Evolutionary conservation across 148 eudicot species (phyloP), one percentile per base, ranked within the genome.

Genomic region (Chenopodium album): DNA sequence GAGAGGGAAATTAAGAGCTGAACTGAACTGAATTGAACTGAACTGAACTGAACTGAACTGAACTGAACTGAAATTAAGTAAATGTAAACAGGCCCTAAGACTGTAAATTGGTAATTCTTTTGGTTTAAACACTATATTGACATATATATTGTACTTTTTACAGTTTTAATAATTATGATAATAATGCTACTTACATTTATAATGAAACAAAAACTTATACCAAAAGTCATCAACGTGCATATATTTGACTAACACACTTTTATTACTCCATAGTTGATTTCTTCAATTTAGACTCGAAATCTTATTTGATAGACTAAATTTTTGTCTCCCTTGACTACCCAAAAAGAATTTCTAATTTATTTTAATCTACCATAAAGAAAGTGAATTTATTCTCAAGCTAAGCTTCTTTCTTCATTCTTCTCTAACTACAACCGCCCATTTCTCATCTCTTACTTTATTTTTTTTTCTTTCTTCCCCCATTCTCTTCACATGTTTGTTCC

Each of bases 381-480:
- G 23, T 78, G 47, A 44, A 70, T 86, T 88, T 80, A 88, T 86
- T 85, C 87, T 79, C 81, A 82, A 82, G 84, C 80, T 52, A 74
- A 74, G 22, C 63, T 74, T 74, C 76, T 41, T 71, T 71, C 68
- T 34, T 16, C 69, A n/a, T 47, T 52, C 54, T 34, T 77, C 73
- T 20, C 32, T 31, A 84, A 84, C 79, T 31, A 81, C 84, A 80
- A 79, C 91, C 90, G 46, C 88, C 82, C 90, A 90, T 85, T 85
- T 76, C 78, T 85, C 80, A 87, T 89, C 90, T 76, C 52, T 59
- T 56, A 47, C 63, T 79, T 60, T 22, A 54, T 11, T 60, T 31
- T 26, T 50, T 67, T 47, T 37, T 71, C 78, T 29, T 80, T 17
- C 22, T 13, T 66, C 69, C 29, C 73, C 75, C 84, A 67, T 81